These are phyloP conservation scores for Thinopyrum elongatum DNA, from an alignment of 176 grass and related monocot genomes.

Conservation along the genomic window DNA sequence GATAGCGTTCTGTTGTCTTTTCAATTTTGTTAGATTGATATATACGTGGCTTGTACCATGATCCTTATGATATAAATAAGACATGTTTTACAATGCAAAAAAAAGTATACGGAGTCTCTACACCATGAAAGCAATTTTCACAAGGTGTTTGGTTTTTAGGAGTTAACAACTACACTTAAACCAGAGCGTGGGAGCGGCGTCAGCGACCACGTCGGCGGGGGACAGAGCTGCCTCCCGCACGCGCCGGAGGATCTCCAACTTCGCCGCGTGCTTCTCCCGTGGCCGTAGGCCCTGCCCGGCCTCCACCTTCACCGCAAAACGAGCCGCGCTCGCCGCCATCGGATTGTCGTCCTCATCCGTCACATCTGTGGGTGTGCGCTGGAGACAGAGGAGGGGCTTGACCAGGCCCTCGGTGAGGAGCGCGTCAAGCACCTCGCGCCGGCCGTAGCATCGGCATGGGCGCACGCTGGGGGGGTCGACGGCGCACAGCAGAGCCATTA, in stretches of 20 bases:
- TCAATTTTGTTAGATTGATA: no score
- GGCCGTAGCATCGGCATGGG: conserved; percentile 40
- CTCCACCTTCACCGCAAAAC: conserved; percentile 76
- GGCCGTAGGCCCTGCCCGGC: conserved; percentile 54
- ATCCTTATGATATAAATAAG: no score
- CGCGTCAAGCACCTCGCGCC: conserved; percentile 62
- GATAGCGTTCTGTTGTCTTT: no score
- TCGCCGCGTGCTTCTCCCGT: conserved; percentile 57
- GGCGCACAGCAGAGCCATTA: conserved; percentile 59
- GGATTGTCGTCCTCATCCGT: not conserved
- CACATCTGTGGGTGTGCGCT: conserved; percentile 40
- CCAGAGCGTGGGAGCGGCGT: conserved; percentile 67
- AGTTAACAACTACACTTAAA: no score
- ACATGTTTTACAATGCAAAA: no score
- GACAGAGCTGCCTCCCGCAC: conserved; percentile 57
- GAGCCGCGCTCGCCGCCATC: conserved; percentile 44
- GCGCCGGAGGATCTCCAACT: conserved; percentile 65
- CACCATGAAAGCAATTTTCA: no score
- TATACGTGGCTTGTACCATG: no score
- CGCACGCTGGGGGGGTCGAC: conserved; percentile 34
- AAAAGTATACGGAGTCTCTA: no score
- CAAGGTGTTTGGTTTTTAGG: no score
- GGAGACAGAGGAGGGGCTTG: conserved; percentile 69
- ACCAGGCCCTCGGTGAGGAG: conserved; percentile 72
- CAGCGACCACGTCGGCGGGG: conserved; percentile 51